Base-by-base conservation (phyloP, 805 yeast species). In the Nakazawaea wickerhamii region DNA sequence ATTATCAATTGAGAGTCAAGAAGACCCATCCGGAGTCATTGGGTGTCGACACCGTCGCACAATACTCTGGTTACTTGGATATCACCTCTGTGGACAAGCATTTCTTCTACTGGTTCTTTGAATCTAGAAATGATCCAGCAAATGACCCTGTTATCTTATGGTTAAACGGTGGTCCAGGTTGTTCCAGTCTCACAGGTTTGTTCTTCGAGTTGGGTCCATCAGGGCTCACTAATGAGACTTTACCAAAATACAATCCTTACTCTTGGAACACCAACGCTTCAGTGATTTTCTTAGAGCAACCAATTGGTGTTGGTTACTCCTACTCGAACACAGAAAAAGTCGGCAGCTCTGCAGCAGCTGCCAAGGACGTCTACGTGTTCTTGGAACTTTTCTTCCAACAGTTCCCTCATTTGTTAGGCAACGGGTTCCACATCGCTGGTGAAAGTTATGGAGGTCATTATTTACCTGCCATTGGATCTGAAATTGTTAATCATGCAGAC, bases 161-260 rank as follows among this genome's bases (percentile, higher is more conserved):
- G 95, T 72, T 88, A 58, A 88, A 88, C 58, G 96, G 96, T 53
- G 96, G 96, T 14, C 96, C 96, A 34, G 96, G 96, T 4, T 88
- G 96, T 65, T 84, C 95, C 13, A 85, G 95, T 9, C 64, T 86
- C 64, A 85, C 95, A 11, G 95, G 95, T 0, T 71, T 85, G 51
- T 83, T 87, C 58, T 85, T 86, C 59, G 96, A 88, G 60, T 71
- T 87, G 53, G 95, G 96, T 22, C 91, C 95, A 13, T 71, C 95
- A 2, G 70, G 80, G 18, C 79, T 87, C 48, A 74, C 70, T 45
- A 60, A 75, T 32, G 75, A 82, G 21, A 59, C 80, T 46, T 73
- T 75, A 54, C 90, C 90, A 18, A 70, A 73, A 32, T 64, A 65
- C 63, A 87, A 87, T 67, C 89, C 89, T 18, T 65, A 79, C 63